A percentile compares a stretch with the other conserved stretches of the same genome.
phyloP scores from a whole-genome alignment of 1,284 basidiomycete species.

The Schizophyllum amplum region DNA sequence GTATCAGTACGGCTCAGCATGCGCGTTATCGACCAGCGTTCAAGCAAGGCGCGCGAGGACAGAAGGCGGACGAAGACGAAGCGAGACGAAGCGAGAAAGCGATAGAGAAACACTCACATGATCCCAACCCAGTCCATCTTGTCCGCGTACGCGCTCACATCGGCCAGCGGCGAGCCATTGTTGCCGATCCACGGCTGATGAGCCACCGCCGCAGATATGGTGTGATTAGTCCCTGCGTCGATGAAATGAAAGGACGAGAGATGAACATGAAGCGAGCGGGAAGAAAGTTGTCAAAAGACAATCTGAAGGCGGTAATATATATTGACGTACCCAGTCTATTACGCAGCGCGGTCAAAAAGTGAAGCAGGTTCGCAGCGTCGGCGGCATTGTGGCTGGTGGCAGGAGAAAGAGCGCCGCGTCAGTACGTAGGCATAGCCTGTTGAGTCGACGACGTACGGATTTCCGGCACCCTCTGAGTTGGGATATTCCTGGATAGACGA shows the following conservation, averaged over 20 bases:
- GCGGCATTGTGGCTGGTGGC: constrained; percentile 21
- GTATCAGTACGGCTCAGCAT: neutral
- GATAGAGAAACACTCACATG: constrained; percentile 33
- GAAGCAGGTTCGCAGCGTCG: constrained; percentile 64
- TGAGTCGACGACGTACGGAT: constrained; percentile 33
- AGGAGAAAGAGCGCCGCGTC: neutral
- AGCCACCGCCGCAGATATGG: constrained; percentile 69
- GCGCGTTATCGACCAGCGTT: too few species aligned
- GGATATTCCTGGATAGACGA: constrained; percentile 79
- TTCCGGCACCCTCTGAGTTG: constrained; percentile 54
- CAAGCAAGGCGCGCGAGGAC: too few species aligned
- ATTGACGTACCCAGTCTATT: constrained; percentile 38
- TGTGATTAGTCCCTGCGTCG: constrained; percentile 37
- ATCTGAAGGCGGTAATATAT: too few species aligned
- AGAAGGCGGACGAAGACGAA: too few species aligned
- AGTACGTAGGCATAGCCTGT: neutral
- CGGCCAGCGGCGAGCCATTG: constrained; percentile 52
- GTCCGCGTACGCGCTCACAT: constrained; percentile 64
- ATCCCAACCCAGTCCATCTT: constrained; percentile 70
- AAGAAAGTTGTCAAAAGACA: too few species aligned
- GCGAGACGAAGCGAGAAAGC: neutral
- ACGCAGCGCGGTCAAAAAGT: constrained; percentile 55
- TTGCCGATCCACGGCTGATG: constrained; percentile 62
- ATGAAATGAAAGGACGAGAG: neutral
- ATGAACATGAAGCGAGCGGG: neutral